Conservation (phyloP, 225 moss, liverwort and hornwort genomes). For the Physcomitrellopsis africana region DNA sequence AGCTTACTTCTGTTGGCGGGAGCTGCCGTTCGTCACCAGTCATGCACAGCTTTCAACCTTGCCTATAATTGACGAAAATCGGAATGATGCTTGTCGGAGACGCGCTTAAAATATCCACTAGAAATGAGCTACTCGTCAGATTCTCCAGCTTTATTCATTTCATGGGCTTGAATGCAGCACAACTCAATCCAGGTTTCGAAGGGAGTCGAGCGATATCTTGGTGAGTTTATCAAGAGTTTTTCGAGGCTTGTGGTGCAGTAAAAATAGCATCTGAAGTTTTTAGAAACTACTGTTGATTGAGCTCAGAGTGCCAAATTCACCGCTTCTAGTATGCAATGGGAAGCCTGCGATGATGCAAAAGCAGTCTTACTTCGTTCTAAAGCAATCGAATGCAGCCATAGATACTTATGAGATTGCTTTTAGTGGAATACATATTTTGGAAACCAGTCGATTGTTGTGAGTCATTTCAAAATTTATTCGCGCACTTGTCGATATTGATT, state of each 20-base stretch:
- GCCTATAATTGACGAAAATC: background rate
- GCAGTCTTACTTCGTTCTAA: background rate
- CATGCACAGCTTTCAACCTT: no score
- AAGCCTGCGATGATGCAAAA: background rate
- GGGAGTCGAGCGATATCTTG: background rate
- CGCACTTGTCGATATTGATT: slow-evolving; percentile 11
- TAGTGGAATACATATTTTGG: background rate
- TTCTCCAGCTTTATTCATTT: background rate
- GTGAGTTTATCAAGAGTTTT: background rate
- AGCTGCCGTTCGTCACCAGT: no score
- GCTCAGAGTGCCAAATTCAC: background rate
- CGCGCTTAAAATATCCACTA: background rate
- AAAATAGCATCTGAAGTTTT: background rate
- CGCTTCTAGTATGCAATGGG: background rate
- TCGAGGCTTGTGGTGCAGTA: background rate
- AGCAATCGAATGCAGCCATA: slow-evolving; percentile 15
- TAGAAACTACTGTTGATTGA: slow-evolving; percentile 14
- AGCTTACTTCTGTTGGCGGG: no score
- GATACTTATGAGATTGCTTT: slow-evolving; percentile 14
- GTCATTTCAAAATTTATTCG: slow-evolving; percentile 8
- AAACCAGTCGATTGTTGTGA: background rate
- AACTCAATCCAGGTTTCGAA: background rate
- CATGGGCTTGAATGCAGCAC: slow-evolving; percentile 16
- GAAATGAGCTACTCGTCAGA: background rate
- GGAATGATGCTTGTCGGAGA: background rate